Evolutionary conservation across 148 eudicot genomes (phyloP).

Genomic region (Silene uniflora): DNA sequence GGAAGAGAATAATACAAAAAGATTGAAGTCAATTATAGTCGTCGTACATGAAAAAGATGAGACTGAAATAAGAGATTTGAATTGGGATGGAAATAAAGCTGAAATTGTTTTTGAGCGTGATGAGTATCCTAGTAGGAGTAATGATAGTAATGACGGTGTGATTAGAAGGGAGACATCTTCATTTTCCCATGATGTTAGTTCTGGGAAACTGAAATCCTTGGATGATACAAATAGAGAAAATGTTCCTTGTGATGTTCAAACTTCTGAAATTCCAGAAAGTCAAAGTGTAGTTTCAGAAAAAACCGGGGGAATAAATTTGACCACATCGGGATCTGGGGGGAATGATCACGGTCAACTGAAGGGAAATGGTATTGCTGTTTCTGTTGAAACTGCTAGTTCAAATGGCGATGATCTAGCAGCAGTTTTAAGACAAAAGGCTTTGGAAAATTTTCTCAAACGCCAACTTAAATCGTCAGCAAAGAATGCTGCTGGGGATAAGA

Average conservation of each 20-base stretch:
- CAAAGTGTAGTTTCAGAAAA: conserved; percentile 14
- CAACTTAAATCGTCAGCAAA: conserved; percentile 37
- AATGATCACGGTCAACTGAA: background rate
- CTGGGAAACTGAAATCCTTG: conserved; percentile 20
- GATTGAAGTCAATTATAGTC: conserved; percentile 70
- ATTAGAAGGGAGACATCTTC: conserved; percentile 29
- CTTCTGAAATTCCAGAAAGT: conserved; percentile 17
- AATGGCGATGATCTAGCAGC: conserved; percentile 54
- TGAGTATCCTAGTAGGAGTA: conserved; percentile 66
- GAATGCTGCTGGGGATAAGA: conserved; percentile 18
- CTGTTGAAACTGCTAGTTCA: conserved; percentile 26
- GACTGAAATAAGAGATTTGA: conserved; percentile 26
- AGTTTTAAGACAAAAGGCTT: conserved; percentile 65
- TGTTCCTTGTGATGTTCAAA: conserved; percentile 24
- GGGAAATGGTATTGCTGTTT: conserved; percentile 25
- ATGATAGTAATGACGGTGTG: conserved; percentile 54
- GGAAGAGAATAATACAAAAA: conserved; percentile 38
- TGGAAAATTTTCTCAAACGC: conserved; percentile 75
- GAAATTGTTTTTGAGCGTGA: conserved; percentile 60
- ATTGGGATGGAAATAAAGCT: conserved; percentile 49
- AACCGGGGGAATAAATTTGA: conserved; percentile 18
- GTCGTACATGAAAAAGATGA: conserved; percentile 33
- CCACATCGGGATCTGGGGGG: conserved; percentile 1
- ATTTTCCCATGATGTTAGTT: conserved; percentile 22
- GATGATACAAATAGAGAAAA: conserved; percentile 30